Evolutionary conservation across 2,329 filamentous ascomycete species (phyloP).

Genomic region (Fusarium sarcochroum): DNA sequence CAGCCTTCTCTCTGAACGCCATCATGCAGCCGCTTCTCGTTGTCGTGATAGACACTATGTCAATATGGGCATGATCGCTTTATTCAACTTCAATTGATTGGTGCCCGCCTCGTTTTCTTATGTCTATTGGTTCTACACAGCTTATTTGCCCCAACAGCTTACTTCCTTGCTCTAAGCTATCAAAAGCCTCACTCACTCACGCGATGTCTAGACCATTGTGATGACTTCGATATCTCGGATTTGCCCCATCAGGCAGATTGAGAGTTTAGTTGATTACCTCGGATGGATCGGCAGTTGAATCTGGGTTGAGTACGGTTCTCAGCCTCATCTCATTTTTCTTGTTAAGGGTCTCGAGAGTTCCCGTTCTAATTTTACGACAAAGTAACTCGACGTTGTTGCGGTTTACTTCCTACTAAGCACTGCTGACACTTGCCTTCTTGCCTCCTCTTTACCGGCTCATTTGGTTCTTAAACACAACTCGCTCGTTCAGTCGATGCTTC

Average conservation of each 20-base stretch:
- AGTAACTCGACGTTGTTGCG: background rate
- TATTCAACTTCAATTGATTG: constrained; percentile 29
- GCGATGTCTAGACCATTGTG: constrained; percentile 1
- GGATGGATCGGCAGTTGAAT: constrained; percentile 14
- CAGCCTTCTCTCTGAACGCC: constrained; percentile 20
- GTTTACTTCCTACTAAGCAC: background rate
- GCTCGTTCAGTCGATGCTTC: background rate
- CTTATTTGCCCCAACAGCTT: constrained; percentile 9
- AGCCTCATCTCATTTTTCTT: constrained; percentile 16
- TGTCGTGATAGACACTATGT: constrained; percentile 20
- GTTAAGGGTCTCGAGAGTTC: constrained; percentile 17
- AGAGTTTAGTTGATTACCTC: constrained; percentile 22
- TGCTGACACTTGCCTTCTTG: background rate
- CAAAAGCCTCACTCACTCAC: constrained; percentile 20
- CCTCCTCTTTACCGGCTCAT: background rate
- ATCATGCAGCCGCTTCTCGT: constrained; percentile 7
- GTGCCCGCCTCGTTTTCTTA: constrained; percentile 41
- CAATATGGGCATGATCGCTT: constrained; percentile 21
- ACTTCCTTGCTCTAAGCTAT: constrained; percentile 23
- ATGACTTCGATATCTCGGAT: constrained; percentile 10
- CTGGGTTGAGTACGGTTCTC: constrained; percentile 22
- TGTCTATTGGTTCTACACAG: constrained; percentile 2
- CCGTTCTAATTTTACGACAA: constrained; percentile 19
- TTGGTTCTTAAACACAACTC: background rate
- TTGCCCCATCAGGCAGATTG: constrained; percentile 25